Base-by-base conservation (phyloP, 2,329 filamentous ascomycete species). In the Onygenales sp. region DNA sequence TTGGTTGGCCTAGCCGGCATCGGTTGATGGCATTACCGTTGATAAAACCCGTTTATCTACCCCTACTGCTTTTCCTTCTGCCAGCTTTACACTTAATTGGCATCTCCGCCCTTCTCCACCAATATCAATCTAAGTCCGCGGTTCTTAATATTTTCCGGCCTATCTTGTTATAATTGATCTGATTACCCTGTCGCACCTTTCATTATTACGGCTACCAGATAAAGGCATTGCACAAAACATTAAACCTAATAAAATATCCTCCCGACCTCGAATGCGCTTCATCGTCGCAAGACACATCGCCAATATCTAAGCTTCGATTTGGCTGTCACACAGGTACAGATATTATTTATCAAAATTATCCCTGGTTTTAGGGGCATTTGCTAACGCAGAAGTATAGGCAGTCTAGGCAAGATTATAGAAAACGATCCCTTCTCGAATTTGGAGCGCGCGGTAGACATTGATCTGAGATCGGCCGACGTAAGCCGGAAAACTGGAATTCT, bases 401-500 rank as follows among this genome's bases (percentile, higher is more conserved):
- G 35, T 27, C 13, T 14, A 17, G 27, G 14, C 14, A 27, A 39
- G n/a, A 2, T 10, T 21, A 33, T 21, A 31, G 10, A 49, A 49
- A 31, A 41, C 14, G 41, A 17, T 14, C 17, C 8, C 35, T 14
- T 31, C 27, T 49, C 27, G 7, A 13, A 14, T 47, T 47, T 41
- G 46, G 38, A 33, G 35, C 35, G 39, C 46, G 35, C n/a, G 17
- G 35, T 21, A 49, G 17, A 36, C 17, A 39, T 49, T 39, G 46
- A 21, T 31, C 35, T 38, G 35, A 36, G 11, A 31, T 31, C 46
- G 7, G 46, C 17, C 17, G 14, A 48, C 14, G 6, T 14, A 35
- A 55, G 60, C 66, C 68, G 73, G 68, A 78, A 86, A 85, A 69
- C 80, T 85, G 82, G 82, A 81, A 75, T 74, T 76, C 64, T 81